Percentiles rank a stretch among this genome's conserved stretches.
phyloP scores from a whole-genome alignment of 495 filamentous ascomycete species.

The Xanthoparmelia taractica region DNA sequence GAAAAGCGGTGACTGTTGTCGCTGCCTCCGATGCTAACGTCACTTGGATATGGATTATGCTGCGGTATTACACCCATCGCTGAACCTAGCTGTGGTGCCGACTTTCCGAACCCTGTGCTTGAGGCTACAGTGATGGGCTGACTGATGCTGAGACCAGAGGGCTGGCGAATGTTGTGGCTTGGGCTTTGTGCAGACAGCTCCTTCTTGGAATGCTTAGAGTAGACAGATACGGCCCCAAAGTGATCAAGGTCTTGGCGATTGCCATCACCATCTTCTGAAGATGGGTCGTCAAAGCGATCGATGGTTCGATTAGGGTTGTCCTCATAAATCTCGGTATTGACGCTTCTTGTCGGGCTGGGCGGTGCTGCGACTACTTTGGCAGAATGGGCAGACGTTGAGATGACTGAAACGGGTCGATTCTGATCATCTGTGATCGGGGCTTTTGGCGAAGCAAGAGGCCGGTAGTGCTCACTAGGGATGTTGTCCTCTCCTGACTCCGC shows the following conservation, averaged over 20 bases:
- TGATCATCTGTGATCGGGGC: constrained; percentile 5
- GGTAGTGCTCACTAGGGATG: background rate
- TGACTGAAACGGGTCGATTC: constrained; percentile 9
- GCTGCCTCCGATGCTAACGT: background rate
- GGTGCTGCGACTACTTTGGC: constrained; percentile 6
- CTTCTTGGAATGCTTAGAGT: background rate
- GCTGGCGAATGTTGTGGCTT: background rate
- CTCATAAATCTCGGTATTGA: constrained; percentile 8
- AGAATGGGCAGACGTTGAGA: constrained; percentile 9
- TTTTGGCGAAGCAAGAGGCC: constrained; percentile 3
- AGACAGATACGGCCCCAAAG: background rate
- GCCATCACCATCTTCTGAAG: constrained; percentile 8
- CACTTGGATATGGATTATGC: background rate
- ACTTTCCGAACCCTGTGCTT: background rate
- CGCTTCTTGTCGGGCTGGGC: constrained; percentile 10
- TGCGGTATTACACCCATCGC: background rate
- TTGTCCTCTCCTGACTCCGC: background rate
- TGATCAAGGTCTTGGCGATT: background rate
- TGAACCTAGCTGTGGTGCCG: background rate
- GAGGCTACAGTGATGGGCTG: constrained; percentile 1
- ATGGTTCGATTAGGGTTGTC: constrained; percentile 3
- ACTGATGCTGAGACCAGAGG: background rate
- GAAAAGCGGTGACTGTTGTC: background rate
- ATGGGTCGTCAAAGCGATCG: constrained; percentile 5
- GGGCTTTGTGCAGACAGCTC: background rate